Base-by-base conservation (phyloP, 139 green algal genomes). In the Eudorina sp. region DNA sequence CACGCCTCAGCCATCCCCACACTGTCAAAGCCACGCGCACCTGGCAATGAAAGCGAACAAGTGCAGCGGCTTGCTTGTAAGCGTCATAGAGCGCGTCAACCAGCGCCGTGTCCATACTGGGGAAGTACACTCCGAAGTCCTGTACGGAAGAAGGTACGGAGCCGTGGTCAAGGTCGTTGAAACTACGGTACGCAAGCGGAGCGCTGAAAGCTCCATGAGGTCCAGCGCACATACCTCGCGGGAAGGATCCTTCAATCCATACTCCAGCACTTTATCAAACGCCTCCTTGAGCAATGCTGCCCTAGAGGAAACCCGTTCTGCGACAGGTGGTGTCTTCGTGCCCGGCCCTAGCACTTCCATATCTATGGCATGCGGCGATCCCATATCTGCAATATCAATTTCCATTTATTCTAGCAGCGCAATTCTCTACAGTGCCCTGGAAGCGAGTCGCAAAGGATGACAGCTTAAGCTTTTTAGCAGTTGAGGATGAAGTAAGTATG, bases 31-130 rank as follows among this genome's bases (percentile, higher is more conserved):
- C n/a, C n/a, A n/a, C 29, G 34, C 23, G n/a, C 34, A 92, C 90
- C 90, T 93, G 77, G 34, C 85, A 93, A 64, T 91, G 68, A 2
- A 45, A 83, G 2, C 84, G 43, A 19, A 93, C 73, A 23, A 84
- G 40, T 11, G 51, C n/a, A 3, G 91, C 74, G 7, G 89, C 62
- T 58, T 91, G 86, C 0, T 46, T 43, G 75, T 83, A 93, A 0
- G 88, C 58, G 34, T 84, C 86, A 8, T 81, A 78, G 4, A 93
- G 53, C 2, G 90, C 90, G 27, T 90, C 73, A 8, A 88, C 40
- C 0, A 93, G 73, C 0, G 53, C 29, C 2, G 36, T 6, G 31
- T 85, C 80, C 0, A 89, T n/a, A 36, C 18, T 51, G 23, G 74
- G 85, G 43, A 90, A 93, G 53, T 21, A 72, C 7, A 16, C 64